These are phyloP conservation scores for Ogataea salicorniae DNA, from an alignment of 805 yeast species.

Conservation along the genomic window DNA sequence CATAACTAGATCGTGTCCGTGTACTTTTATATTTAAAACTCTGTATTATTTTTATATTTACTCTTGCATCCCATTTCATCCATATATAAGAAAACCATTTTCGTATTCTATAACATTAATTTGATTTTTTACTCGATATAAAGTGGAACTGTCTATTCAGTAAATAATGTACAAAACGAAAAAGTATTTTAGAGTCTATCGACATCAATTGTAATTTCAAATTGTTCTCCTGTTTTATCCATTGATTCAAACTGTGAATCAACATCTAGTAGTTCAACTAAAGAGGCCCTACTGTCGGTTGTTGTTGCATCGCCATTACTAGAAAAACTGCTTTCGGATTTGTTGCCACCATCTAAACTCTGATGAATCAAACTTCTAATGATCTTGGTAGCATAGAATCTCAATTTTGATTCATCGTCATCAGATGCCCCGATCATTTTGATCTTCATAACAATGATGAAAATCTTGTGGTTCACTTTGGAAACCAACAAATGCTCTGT, in stretches of 20 bases:
- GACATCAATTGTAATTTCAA: slow-evolving; percentile 43
- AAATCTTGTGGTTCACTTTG: slow-evolving; percentile 57
- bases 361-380: slow-evolving; percentile 32
- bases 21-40: background rate
- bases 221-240: slow-evolving; percentile 27
- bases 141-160: too few species aligned
- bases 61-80: background rate
- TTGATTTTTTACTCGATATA: too few species aligned
- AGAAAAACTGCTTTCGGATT: background rate
- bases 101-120: too few species aligned
- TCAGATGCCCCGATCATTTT: slow-evolving; percentile 65
- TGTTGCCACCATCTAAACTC: slow-evolving; percentile 9
- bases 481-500: slow-evolving; percentile 49
- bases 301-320: slow-evolving; percentile 2
- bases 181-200: slow-evolving; percentile 8
- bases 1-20: background rate
- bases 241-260: slow-evolving; percentile 24
- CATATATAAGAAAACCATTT: too few species aligned
- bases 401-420: slow-evolving; percentile 58
- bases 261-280: slow-evolving; percentile 19
- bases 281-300: slow-evolving; percentile 14
- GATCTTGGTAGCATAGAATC: slow-evolving; percentile 44
- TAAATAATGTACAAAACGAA: too few species aligned
- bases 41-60: background rate
- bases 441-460: slow-evolving; percentile 50